phyloP scores from a whole-genome alignment of 2,329 filamentous ascomycete genomes.

The Conoideocrella luteorostrata region DNA sequence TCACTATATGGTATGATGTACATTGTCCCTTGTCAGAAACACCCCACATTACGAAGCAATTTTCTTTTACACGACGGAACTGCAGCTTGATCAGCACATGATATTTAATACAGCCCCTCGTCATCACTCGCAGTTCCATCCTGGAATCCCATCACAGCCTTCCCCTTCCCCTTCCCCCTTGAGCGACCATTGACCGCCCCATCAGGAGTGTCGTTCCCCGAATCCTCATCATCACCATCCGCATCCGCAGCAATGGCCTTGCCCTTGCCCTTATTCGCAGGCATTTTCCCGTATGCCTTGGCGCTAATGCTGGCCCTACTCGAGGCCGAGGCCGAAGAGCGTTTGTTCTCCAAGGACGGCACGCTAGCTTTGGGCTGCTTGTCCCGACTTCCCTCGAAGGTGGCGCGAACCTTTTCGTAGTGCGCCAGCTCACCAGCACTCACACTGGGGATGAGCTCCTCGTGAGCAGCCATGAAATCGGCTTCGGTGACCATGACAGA shows the following conservation, averaged over 20 bases:
- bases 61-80: too few species aligned
- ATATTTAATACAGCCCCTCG: constrained; percentile 46
- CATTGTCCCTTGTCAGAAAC: too few species aligned
- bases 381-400: constrained; percentile 62
- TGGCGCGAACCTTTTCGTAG: constrained; percentile 75
- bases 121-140: constrained; percentile 51
- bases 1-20: constrained; percentile 8
- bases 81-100: too few species aligned
- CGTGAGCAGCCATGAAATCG: constrained; percentile 77
- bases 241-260: constrained; percentile 26
- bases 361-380: constrained; percentile 19
- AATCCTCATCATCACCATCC: constrained; percentile 25
- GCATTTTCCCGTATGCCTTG: constrained; percentile 31
- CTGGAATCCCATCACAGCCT: constrained; percentile 45
- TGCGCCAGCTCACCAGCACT: constrained; percentile 87
- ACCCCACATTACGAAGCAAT: too few species aligned
- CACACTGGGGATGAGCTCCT: constrained; percentile 87
- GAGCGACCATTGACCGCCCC: constrained; percentile 25
- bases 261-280: constrained; percentile 30
- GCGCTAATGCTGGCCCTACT: constrained; percentile 12
- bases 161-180: constrained; percentile 57
- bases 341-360: background rate
- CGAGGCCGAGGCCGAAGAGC: constrained; percentile 21
- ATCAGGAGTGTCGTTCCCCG: constrained; percentile 19
- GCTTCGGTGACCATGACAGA: constrained; percentile 82